These are phyloP conservation scores for Scedosporium boydii DNA, from an alignment of 2,329 filamentous ascomycete genomes.

Conservation along the genomic window DNA sequence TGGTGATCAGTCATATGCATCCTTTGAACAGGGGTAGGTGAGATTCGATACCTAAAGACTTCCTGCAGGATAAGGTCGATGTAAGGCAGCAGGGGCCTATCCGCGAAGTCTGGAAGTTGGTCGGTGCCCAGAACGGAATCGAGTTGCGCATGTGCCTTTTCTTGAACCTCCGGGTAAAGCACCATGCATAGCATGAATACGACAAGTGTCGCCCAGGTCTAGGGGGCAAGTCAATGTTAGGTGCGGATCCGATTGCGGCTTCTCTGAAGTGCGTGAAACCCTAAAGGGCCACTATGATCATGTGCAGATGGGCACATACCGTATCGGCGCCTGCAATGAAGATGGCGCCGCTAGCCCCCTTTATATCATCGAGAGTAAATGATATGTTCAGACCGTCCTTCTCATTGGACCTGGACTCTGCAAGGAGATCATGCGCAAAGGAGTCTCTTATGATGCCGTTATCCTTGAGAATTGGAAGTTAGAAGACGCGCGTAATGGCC, in stretches of 20 bases:
- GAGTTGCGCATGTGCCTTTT: constrained; percentile 34
- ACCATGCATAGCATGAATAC: constrained; percentile 33
- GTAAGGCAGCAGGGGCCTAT: constrained; percentile 31
- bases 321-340: constrained; percentile 40
- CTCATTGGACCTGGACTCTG: constrained; percentile 7
- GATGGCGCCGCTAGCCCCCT: constrained; percentile 38
- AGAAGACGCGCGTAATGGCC: neutral
- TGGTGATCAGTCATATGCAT: no score
- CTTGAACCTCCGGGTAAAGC: constrained; percentile 31
- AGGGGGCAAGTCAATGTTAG: neutral
- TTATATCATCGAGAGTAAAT: constrained; percentile 31
- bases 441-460: constrained; percentile 12
- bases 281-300: neutral
- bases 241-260: neutral
- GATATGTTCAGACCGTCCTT: neutral
- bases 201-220: constrained; percentile 26
- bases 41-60: constrained; percentile 21
- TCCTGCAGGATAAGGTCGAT: constrained; percentile 36
- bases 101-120: constrained; percentile 35
- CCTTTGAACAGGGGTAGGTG: neutral
- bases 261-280: neutral
- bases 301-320: constrained; percentile 12
- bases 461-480: constrained; percentile 7
- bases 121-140: constrained; percentile 30
- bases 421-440: constrained; percentile 17